These are phyloP conservation scores for Xylaria sp. DNA, from an alignment of 2,329 filamentous ascomycete genomes.

Conservation along the genomic window DNA sequence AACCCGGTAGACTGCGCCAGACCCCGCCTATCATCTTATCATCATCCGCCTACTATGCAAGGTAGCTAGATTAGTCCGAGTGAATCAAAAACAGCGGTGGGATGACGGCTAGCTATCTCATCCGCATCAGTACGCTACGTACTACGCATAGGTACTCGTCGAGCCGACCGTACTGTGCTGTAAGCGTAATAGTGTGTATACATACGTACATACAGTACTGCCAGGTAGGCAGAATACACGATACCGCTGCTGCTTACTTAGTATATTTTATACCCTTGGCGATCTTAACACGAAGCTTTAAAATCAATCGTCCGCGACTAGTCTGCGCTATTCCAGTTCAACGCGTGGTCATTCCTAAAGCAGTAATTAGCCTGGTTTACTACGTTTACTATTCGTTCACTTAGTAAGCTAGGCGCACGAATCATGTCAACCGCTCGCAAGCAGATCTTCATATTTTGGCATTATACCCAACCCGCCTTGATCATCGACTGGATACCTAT, in stretches of 20 bases:
- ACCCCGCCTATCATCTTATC: slow-evolving; percentile 25
- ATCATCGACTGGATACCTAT: not conserved
- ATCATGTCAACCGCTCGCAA: slow-evolving; percentile 23
- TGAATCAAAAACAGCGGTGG: slow-evolving; percentile 24
- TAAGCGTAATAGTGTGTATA: not conserved
- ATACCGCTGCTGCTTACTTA: not conserved
- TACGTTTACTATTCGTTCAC: slow-evolving; percentile 3
- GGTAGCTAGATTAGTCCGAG: not conserved
- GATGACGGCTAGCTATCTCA: slow-evolving; percentile 20
- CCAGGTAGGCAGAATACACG: not conserved
- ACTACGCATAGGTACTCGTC: not conserved
- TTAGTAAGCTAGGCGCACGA: slow-evolving; percentile 23
- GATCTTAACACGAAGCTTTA: slow-evolving; percentile 23
- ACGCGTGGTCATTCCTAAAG: slow-evolving; percentile 11
- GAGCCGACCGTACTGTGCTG: not conserved
- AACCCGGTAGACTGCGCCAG: slow-evolving; percentile 21
- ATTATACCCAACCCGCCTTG: not conserved
- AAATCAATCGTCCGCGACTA: slow-evolving; percentile 15
- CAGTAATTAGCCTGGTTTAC: slow-evolving; percentile 7
- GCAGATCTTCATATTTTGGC: slow-evolving; percentile 33
- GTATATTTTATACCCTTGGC: slow-evolving; percentile 8
- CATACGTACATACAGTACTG: not conserved
- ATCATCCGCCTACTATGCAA: not conserved
- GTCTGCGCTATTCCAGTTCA: slow-evolving; percentile 21
- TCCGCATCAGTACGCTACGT: not conserved